A percentile compares a stretch with the other conserved stretches of the same genome.
Conservation (phyloP, 169 alveolate species). For the Toxoplasma gondii region DNA sequence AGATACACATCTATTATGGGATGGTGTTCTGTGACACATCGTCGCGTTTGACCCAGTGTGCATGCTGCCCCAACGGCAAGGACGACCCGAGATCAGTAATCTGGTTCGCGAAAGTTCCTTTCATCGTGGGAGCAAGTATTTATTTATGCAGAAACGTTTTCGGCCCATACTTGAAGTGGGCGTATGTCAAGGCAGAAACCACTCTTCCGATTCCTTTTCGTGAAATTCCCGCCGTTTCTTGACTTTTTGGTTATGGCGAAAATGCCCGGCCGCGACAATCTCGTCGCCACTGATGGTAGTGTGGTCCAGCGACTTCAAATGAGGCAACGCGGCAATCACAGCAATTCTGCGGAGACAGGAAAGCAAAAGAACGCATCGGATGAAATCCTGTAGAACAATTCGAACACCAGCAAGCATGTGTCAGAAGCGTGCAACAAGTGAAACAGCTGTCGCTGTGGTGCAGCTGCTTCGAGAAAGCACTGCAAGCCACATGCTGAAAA, state of each 20-base stretch:
- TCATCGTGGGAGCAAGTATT: no score
- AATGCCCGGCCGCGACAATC: constrained; percentile 26
- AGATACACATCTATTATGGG: no score
- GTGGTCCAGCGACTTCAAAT: constrained; percentile 16
- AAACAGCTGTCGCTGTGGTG: background rate
- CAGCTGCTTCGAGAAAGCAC: background rate
- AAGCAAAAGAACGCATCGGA: background rate
- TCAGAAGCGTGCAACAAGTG: no score
- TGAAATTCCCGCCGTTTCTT: background rate
- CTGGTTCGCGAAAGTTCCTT: no score
- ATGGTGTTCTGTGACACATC: no score
- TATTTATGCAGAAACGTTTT: no score
- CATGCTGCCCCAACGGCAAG: no score
- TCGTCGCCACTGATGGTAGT: constrained; percentile 48
- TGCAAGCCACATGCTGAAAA: no score
- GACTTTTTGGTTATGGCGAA: background rate
- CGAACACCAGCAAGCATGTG: background rate
- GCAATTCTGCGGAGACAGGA: constrained; percentile 7
- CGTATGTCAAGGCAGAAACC: background rate
- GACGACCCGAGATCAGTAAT: no score
- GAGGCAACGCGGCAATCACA: background rate
- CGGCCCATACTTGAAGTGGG: background rate
- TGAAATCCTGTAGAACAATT: background rate
- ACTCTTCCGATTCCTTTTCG: background rate
- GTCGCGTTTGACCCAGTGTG: no score